Percentiles rank a stretch among this genome's conserved stretches.
Evolutionary conservation across 106 monocot species (phyloP).

Genomic region (Dioscorea alata): DNA sequence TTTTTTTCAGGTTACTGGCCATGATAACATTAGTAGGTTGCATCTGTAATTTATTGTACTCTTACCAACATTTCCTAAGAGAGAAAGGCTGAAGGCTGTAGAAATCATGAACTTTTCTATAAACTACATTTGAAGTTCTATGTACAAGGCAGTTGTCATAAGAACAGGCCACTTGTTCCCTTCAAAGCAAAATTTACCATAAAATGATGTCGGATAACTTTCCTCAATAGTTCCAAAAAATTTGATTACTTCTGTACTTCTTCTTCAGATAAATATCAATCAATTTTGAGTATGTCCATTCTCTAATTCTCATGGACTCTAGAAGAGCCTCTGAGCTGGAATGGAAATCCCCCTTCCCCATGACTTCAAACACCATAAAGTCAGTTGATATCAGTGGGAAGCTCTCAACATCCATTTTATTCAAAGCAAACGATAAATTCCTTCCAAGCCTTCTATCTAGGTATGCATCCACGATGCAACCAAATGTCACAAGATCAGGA

Average conservation of each 20-base stretch:
- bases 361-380: constrained; percentile 70
- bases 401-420: constrained; percentile 27
- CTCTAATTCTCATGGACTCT: constrained; percentile 27
- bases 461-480: constrained; percentile 83
- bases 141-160: too few relatives aligned
- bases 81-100: too few relatives aligned
- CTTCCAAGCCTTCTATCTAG: constrained; percentile 67
- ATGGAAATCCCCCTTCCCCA: constrained; percentile 96
- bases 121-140: too few relatives aligned
- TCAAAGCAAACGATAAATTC: constrained; percentile 63
- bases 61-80: too few relatives aligned
- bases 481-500: constrained; percentile 89
- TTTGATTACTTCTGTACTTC: constrained; percentile 63
- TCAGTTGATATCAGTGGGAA: constrained; percentile 64
- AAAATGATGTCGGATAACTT: too few relatives aligned
- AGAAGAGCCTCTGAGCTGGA: constrained; percentile 59
- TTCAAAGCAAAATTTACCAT: too few relatives aligned
- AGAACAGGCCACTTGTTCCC: too few relatives aligned
- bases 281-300: constrained; percentile 68
- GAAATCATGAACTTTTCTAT: too few relatives aligned
- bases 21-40: too few relatives aligned
- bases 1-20: too few relatives aligned
- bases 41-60: too few relatives aligned
- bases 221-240: constrained; percentile 90
- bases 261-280: constrained; percentile 54